Percentiles rank a stretch among this genome's conserved stretches.
Conservation (phyloP, 768 basidiomycete genomes). For the Psilocybe cubensis region DNA sequence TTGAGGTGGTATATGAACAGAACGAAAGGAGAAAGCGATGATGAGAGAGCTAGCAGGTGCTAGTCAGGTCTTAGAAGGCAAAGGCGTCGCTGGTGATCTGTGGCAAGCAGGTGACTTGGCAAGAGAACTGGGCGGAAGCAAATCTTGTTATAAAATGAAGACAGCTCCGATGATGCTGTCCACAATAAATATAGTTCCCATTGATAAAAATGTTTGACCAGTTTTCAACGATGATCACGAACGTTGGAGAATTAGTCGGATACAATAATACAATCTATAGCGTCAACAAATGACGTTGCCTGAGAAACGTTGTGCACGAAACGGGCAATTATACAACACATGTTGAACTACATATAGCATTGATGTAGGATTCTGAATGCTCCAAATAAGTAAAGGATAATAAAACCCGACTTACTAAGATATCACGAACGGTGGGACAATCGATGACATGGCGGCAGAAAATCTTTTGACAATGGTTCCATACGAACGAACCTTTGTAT, state of each 20-base stretch:
- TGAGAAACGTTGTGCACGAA: neutral
- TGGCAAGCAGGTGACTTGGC: conserved; percentile 5
- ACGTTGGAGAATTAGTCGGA: neutral
- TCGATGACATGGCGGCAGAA: too few relatives aligned
- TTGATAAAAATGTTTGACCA: neutral
- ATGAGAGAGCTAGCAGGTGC: neutral
- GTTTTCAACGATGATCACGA: neutral
- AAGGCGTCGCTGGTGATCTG: too few relatives aligned
- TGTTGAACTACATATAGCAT: too few relatives aligned
- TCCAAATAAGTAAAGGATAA: too few relatives aligned
- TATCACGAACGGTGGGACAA: too few relatives aligned
- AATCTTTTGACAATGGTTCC: too few relatives aligned
- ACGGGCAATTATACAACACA: too few relatives aligned
- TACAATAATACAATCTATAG: neutral
- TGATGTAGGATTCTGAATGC: too few relatives aligned
- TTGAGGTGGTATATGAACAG: neutral
- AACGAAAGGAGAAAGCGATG: neutral
- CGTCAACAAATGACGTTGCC: neutral
- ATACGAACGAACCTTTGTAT: too few relatives aligned
- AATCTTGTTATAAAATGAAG: neutral
- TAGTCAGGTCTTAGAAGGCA: neutral
- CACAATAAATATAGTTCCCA: neutral
- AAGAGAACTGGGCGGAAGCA: conserved; percentile 3
- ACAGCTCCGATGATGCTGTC: neutral
- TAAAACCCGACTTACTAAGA: too few relatives aligned